Conservation (phyloP, 2,329 filamentous ascomycete species). For the Pseudogymnoascus sp. region DNA sequence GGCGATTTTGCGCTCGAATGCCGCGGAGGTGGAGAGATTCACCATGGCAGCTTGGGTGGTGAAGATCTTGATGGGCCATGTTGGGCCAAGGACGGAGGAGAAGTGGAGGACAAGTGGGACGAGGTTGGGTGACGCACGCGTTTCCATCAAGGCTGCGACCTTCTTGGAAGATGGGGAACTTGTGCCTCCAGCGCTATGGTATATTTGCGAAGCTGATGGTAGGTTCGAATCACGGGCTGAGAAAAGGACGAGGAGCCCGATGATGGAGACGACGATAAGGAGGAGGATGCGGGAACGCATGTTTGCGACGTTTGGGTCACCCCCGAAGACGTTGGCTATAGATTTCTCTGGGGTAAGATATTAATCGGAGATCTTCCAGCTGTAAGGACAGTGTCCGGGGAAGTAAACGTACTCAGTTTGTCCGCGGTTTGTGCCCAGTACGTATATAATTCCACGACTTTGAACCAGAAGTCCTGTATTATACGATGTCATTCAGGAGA, state of each 20-base stretch:
- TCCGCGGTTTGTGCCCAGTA: background rate
- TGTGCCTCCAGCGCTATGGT: background rate
- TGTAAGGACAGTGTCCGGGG: background rate
- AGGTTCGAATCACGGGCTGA: slow-evolving; percentile 1
- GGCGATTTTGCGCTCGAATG: slow-evolving; percentile 32
- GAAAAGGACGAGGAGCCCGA: background rate
- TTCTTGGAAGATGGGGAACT: slow-evolving; percentile 16
- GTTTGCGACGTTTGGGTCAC: background rate
- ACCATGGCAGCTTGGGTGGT: slow-evolving; percentile 23
- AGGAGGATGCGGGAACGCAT: background rate
- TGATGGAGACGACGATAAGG: background rate
- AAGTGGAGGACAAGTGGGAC: slow-evolving; percentile 36
- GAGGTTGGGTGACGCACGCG: slow-evolving; percentile 29
- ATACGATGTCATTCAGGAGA: background rate
- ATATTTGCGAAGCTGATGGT: background rate
- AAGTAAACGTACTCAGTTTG: background rate
- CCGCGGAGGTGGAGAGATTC: slow-evolving; percentile 23
- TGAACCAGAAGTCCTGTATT: background rate
- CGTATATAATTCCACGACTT: background rate
- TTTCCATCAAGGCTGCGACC: slow-evolving; percentile 34
- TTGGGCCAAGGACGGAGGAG: slow-evolving; percentile 34
- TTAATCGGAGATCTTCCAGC: background rate
- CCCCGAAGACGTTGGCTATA: background rate
- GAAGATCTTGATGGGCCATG: slow-evolving; percentile 39
- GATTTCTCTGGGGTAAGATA: background rate